Base-by-base conservation (phyloP, 2,329 filamentous ascomycete genomes). In the Neoscytalidium dimidiatum region DNA sequence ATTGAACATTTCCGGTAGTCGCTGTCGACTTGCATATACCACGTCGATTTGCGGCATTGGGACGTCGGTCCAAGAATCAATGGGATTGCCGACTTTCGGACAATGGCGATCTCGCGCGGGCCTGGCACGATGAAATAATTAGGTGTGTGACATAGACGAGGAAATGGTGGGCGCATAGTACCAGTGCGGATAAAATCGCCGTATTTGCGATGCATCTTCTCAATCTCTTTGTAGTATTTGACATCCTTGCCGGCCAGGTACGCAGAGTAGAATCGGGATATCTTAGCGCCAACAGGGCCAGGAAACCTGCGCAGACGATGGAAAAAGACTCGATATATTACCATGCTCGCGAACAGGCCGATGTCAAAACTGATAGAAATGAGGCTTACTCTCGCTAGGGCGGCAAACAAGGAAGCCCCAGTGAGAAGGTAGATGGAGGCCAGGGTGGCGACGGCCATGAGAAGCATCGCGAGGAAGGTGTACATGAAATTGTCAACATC, bases 401-500 rank as follows among this genome's bases (percentile, higher is more conserved):
- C 38, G 9, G 38, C 14, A 17, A 41, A 13, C 1, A 41, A 8
- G 8, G 38, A 41, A 17, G n/a, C 14, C 9, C 38, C 38, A 17
- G n/a, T 17, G 38, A 41, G 14, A 4, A 41, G 14, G 13, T 41
- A 17, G 2, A 17, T 17, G 1, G 6, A 41, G 9, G 38, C 38
- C 13, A 41, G 13, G 7, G 38, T 17, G n/a, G 81, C 4, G 79
- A 19, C 3, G 9, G 43, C n/a, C 4, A 17, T 8, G n/a, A 21
- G 23, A 6, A 82, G 71, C 86, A 86, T 72, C 87, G 85, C 85
- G 87, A 46, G 43, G 23, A 41, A 17, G 5, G 38, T 41, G 5
- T 41, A 41, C 9, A 41, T 87, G 69, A 83, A 87, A 70, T 87
- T 85, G 66, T 85, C 82, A 62, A 87, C 82, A 2, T 41, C 38